These are phyloP conservation scores for Annona cherimola DNA, from an alignment of 164 flowering plant genomes.

Conservation along the genomic window DNA sequence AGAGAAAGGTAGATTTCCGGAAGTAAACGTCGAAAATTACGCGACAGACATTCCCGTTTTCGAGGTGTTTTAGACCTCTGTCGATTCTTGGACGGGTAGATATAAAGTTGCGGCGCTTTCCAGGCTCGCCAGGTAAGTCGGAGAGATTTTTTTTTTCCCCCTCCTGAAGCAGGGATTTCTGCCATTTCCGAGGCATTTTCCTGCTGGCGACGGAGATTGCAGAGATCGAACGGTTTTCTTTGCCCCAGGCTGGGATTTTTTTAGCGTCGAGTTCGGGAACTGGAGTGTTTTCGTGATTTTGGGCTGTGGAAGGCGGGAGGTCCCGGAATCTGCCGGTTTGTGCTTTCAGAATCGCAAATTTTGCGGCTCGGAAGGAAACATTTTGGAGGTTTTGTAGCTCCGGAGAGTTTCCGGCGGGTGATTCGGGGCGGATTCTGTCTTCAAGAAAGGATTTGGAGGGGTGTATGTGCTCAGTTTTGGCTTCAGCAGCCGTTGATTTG, in stretches of 20 bases:
- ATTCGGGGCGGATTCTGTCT: not conserved
- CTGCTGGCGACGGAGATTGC: not conserved
- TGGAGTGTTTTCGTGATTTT: constrained; percentile 1
- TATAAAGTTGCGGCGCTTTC: not conserved
- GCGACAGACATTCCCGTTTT: not conserved
- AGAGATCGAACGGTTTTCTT: not conserved
- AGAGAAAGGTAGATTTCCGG: not conserved
- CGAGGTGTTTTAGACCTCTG: not conserved
- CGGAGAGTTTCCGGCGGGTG: not conserved
- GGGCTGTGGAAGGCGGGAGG: not conserved
- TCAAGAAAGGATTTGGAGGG: not conserved
- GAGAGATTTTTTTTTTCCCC: no score
- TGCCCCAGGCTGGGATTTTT: not conserved
- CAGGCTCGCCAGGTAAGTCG: not conserved
- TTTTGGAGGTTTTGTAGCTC: not conserved
- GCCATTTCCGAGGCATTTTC: not conserved
- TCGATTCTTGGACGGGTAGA: not conserved
- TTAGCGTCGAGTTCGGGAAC: not conserved
- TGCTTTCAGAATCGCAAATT: not conserved
- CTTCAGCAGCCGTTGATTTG: not conserved
- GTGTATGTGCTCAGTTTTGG: not conserved
- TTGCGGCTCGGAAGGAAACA: not conserved
- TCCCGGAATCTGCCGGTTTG: not conserved
- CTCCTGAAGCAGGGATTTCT: not conserved
- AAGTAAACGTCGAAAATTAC: not conserved